Percentiles rank a stretch among this genome's conserved stretches.
phyloP scores from a whole-genome alignment of 2,329 filamentous ascomycete species.

The Calonectria pteridis region DNA sequence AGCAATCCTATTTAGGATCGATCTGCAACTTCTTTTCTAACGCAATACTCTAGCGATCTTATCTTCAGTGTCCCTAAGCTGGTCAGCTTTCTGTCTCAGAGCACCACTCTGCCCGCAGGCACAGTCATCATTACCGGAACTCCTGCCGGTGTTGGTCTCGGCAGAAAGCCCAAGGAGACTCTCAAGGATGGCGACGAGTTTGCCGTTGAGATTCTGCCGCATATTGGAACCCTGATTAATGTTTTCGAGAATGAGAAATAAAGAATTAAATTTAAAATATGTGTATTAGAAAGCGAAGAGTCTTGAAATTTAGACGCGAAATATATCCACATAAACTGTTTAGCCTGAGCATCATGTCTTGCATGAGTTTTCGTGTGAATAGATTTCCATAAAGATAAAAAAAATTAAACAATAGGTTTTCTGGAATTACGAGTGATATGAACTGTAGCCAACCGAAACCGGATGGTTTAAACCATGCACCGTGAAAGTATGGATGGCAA shows the following conservation, averaged over 20 bases:
- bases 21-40: not conserved
- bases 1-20: constrained; percentile 26
- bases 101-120: constrained; percentile 71
- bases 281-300: not conserved
- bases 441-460: not conserved
- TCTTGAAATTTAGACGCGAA: not conserved
- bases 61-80: constrained; percentile 72
- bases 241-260: constrained; percentile 43
- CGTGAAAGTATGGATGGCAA: not conserved
- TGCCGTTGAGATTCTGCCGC: constrained; percentile 56
- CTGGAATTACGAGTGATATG: not conserved
- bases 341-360: not conserved
- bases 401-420: not conserved
- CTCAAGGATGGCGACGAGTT: constrained; percentile 74
- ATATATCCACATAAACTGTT: not conserved
- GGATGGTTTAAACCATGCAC: not conserved
- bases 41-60: constrained; percentile 61
- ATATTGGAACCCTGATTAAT: constrained; percentile 59
- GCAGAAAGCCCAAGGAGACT: constrained; percentile 74
- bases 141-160: constrained; percentile 78
- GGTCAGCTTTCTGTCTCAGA: constrained; percentile 70
- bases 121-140: constrained; percentile 77
- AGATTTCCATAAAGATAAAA: not conserved
- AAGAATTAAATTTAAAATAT: not conserved
- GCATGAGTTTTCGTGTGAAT: not conserved